A percentile compares a stretch with the other conserved stretches of the same genome.
phyloP scores from a whole-genome alignment of 352 stramenopile genomes.

The Globisporangium middletonii region DNA sequence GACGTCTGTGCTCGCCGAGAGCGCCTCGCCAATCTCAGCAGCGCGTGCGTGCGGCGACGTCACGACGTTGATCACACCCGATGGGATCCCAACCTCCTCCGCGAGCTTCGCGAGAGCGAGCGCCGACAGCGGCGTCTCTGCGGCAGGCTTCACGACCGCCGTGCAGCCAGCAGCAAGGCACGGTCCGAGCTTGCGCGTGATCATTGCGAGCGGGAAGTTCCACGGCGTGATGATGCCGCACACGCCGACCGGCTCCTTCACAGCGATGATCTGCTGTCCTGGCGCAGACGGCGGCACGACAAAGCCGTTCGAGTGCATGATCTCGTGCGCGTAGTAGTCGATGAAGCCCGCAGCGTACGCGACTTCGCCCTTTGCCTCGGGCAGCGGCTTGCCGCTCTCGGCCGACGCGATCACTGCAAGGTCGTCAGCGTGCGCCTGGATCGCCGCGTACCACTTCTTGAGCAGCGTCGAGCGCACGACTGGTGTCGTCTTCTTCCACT shows the following conservation, averaged over 20 bases:
- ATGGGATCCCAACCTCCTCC: constrained; percentile 77
- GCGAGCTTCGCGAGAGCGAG: constrained; percentile 90
- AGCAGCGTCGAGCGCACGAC: constrained; percentile 60
- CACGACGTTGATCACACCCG: constrained; percentile 89
- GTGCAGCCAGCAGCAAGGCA: constrained; percentile 94
- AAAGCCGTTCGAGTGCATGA: constrained; percentile 83
- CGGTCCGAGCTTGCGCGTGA: constrained; percentile 94
- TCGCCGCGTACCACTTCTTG: constrained; percentile 79
- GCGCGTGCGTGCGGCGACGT: constrained; percentile 57
- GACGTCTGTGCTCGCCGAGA: constrained; percentile 68
- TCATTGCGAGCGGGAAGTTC: constrained; percentile 99
- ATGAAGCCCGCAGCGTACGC: constrained; percentile 93
- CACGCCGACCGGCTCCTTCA: constrained; percentile 93
- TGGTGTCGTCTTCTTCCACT: constrained; percentile 69
- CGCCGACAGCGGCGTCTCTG: constrained; percentile 94
- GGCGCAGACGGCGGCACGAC: constrained; percentile 51
- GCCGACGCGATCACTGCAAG: constrained; percentile 92
- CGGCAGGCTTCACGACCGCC: constrained; percentile 94
- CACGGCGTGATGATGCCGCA: constrained; percentile 95
- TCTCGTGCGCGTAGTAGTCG: constrained; percentile 96
- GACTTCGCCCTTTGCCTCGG: constrained; percentile 93
- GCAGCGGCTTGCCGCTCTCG: constrained; percentile 96
- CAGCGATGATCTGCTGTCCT: constrained; percentile 66
- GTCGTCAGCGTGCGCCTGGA: constrained; percentile 65
- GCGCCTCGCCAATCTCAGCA: constrained; percentile 61